Evolutionary conservation across 2,329 filamentous ascomycete genomes (phyloP).

Genomic region (Trichoderma guizhouense): DNA sequence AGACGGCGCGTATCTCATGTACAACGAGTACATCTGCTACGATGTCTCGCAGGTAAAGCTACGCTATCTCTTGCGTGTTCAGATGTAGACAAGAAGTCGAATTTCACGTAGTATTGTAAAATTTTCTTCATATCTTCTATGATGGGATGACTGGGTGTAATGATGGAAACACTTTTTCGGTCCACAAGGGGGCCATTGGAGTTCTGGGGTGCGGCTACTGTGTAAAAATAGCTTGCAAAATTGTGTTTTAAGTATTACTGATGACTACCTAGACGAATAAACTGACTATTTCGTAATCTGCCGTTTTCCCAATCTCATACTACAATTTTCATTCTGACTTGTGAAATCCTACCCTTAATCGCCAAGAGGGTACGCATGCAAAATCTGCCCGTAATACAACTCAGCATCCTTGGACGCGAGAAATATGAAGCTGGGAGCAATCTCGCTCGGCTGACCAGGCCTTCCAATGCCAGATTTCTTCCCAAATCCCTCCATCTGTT

Average conservation of each 20-base stretch:
- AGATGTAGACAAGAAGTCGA: constrained; percentile 35
- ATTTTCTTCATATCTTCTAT: background rate
- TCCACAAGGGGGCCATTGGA: background rate
- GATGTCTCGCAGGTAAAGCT: constrained; percentile 67
- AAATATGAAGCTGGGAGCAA: constrained; percentile 41
- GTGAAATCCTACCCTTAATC: constrained; percentile 26
- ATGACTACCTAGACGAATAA: constrained; percentile 1
- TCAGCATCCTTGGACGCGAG: constrained; percentile 39
- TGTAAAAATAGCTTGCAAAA: constrained; percentile 1
- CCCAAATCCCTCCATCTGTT: constrained; percentile 45
- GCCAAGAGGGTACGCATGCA: constrained; percentile 40
- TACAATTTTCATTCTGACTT: background rate
- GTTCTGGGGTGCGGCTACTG: background rate
- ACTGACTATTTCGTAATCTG: background rate
- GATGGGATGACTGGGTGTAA: background rate
- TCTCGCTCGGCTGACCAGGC: constrained; percentile 43
- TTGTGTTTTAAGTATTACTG: background rate
- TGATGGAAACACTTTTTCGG: background rate
- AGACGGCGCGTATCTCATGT: constrained; percentile 47
- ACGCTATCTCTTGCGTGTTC: constrained; percentile 65
- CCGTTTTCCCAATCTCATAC: background rate
- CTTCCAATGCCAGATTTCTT: constrained; percentile 36
- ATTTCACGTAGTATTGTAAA: background rate
- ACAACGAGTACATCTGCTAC: constrained; percentile 75
- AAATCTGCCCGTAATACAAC: constrained; percentile 38